Conservation (phyloP, 352 stramenopile genomes). For the Phytophthora constricta region DNA sequence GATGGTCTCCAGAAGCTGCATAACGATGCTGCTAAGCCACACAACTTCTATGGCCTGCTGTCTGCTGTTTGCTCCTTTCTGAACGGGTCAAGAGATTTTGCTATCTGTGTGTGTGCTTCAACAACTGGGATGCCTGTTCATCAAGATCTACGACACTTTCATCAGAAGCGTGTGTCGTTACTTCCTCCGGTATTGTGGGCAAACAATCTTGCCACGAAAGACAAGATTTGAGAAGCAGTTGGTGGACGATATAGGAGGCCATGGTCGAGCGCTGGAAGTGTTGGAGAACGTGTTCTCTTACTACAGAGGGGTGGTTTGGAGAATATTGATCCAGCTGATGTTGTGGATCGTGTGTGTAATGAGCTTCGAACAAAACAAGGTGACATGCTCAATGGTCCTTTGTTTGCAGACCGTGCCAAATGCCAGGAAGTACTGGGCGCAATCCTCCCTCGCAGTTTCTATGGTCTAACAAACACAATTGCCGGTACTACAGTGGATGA, state of each 20-base stretch:
- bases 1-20: conserved; percentile 27
- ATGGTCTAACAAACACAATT: neutral
- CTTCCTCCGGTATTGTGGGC: neutral
- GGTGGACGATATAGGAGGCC: conserved; percentile 15
- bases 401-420: neutral
- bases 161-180: neutral
- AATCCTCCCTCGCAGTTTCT: conserved; percentile 1
- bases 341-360: neutral
- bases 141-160: neutral
- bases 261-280: conserved; percentile 15
- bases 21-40: neutral
- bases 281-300: neutral
- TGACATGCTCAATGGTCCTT: neutral
- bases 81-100: conserved; percentile 10
- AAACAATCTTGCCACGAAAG: neutral
- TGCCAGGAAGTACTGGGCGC: conserved; percentile 3
- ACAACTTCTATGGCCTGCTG: conserved; percentile 10
- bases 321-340: neutral
- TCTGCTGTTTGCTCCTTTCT: neutral
- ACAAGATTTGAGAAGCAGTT: conserved; percentile 9
- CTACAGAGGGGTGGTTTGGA: conserved; percentile 1
- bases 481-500: neutral
- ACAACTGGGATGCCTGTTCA: neutral
- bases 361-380: neutral
- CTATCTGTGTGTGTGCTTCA: conserved; percentile 15